Conservation (phyloP, 2,329 filamentous ascomycete species). For the Aureobasidium sp. region DNA sequence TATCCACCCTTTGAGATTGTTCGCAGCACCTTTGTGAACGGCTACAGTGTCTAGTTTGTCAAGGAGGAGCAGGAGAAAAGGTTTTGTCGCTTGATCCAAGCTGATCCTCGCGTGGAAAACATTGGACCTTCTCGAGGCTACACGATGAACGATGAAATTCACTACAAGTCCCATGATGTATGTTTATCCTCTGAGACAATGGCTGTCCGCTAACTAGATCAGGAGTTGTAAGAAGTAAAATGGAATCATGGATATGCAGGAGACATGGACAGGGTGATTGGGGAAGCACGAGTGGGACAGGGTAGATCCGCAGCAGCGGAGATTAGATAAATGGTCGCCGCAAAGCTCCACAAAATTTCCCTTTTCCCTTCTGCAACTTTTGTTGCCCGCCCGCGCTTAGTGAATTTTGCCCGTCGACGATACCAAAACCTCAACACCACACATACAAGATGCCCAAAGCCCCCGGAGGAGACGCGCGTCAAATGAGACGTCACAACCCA, state of each 20-base stretch:
- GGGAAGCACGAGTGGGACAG: background rate
- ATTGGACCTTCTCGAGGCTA: background rate
- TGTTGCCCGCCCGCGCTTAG: slow-evolving; percentile 1
- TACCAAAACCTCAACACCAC: background rate
- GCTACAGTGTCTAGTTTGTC: background rate
- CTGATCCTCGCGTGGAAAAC: background rate
- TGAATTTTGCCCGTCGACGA: background rate
- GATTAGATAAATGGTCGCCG: background rate
- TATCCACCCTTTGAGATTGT: background rate
- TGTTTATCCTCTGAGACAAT: background rate
- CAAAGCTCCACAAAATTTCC: slow-evolving; percentile 13
- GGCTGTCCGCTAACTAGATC: background rate
- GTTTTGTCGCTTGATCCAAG: background rate
- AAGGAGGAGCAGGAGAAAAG: background rate
- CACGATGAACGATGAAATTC: background rate
- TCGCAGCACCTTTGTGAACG: background rate
- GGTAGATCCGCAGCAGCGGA: background rate
- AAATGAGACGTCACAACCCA: slow-evolving; percentile 73
- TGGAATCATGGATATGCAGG: background rate
- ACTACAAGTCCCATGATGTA: background rate
- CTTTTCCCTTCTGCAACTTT: background rate
- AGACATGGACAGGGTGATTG: background rate
- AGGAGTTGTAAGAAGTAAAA: background rate
- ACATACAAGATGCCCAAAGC: slow-evolving; percentile 67
- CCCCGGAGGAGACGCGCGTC: slow-evolving; percentile 46